Evolutionary conservation across 345 rosid species (phyloP).

Genomic region (Eucalyptus sp.): DNA sequence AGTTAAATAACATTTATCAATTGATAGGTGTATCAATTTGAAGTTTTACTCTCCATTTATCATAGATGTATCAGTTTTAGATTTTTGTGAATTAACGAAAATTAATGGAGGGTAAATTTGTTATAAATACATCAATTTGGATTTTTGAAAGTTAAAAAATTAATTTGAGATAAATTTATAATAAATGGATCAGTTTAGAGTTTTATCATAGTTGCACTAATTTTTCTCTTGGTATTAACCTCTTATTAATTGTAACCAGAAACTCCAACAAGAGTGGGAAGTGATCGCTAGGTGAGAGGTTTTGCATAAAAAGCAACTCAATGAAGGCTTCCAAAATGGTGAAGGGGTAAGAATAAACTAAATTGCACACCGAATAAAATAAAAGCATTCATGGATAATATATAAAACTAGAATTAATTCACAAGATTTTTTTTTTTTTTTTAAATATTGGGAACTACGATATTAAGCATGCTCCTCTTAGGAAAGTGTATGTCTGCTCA

Average conservation of each 20-base stretch:
- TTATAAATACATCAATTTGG: too few species aligned
- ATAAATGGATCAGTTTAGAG: too few species aligned
- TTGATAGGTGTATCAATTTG: fast-evolving
- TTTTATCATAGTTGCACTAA: too few species aligned
- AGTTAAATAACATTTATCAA: fast-evolving
- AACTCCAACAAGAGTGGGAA: neutral
- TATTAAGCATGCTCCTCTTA: neutral
- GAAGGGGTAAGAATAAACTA: fast-evolving
- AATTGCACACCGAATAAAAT: neutral
- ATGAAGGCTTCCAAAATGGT: neutral
- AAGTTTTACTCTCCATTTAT: fast-evolving
- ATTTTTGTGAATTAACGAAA: fast-evolving
- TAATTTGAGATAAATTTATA: too few species aligned
- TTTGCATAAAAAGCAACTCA: neutral
- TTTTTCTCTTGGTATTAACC: too few species aligned
- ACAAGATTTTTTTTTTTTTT: too few species aligned
- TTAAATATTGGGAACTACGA: fast-evolving
- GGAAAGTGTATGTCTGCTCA: neutral
- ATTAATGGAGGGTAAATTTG: fast-evolving
- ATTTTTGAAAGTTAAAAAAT: too few species aligned
- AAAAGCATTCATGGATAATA: neutral
- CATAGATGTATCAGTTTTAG: fast-evolving
- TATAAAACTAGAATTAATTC: too few species aligned
- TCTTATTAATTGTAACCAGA: neutral
- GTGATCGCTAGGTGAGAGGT: neutral